A percentile compares a stretch with the other conserved stretches of the same genome.
These are phyloP conservation scores for Trypanosoma cruzi DNA, from an alignment of 208 protist genomes.

Conservation along the genomic window DNA sequence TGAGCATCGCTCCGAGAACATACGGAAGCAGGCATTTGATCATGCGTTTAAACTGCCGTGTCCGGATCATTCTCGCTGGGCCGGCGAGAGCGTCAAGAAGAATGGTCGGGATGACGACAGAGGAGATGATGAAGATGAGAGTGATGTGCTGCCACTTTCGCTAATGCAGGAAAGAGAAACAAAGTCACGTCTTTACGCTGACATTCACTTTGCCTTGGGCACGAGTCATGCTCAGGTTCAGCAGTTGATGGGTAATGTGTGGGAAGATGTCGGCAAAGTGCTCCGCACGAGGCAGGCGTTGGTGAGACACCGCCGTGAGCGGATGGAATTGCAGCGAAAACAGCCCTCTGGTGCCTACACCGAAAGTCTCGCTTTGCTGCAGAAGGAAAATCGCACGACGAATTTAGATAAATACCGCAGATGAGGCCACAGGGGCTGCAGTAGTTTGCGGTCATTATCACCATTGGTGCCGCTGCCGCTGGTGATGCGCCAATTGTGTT, in stretches of 20 bases:
- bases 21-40: conserved; percentile 7
- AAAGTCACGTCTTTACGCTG: conserved; percentile 42
- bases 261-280: conserved; percentile 66
- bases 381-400: conserved; percentile 39
- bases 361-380: conserved; percentile 49
- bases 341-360: conserved; percentile 44
- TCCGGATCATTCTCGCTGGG: neutral
- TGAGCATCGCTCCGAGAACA: conserved; percentile 13
- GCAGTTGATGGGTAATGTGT: conserved; percentile 51
- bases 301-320: conserved; percentile 46
- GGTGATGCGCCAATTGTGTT: neutral
- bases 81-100: neutral
- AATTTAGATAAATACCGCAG: conserved; percentile 49
- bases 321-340: conserved; percentile 36
- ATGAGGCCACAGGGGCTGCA: neutral
- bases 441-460: neutral
- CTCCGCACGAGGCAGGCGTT: conserved; percentile 61
- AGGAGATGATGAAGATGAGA: neutral
- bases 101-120: conserved; percentile 15
- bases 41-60: conserved; percentile 2
- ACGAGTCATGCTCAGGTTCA: conserved; percentile 40
- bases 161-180: neutral
- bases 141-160: neutral
- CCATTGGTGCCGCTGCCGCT: neutral
- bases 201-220: conserved; percentile 51